Percentiles rank a stretch among this genome's conserved stretches.
Conservation (phyloP, 768 basidiomycete species). For the Sporobolomyces pararoseus region DNA sequence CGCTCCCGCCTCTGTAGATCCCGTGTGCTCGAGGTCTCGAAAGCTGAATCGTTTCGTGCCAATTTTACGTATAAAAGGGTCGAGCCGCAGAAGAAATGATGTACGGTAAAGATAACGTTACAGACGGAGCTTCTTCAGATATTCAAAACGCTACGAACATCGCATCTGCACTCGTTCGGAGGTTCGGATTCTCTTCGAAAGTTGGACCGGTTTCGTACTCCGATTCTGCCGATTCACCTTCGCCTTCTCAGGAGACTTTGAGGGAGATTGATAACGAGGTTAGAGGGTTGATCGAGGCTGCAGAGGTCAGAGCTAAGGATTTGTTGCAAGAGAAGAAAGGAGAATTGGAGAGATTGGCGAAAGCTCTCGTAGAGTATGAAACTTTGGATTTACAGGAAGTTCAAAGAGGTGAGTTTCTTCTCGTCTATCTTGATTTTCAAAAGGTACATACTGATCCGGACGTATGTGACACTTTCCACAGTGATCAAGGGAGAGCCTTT, state of each 20-base stretch:
- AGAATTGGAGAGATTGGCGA: conserved; percentile 77
- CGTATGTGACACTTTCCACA: not conserved
- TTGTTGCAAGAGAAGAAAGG: conserved; percentile 65
- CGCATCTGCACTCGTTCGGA: conserved; percentile 79
- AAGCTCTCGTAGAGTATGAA: conserved; percentile 90
- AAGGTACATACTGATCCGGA: not conserved
- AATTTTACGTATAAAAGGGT: conserved; percentile 58
- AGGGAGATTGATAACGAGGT: conserved; percentile 87
- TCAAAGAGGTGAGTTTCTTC: conserved; percentile 54
- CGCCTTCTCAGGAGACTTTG: conserved; percentile 67
- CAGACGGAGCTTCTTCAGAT: conserved; percentile 84
- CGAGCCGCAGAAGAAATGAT: conserved; percentile 79
- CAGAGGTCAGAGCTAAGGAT: conserved; percentile 63
- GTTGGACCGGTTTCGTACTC: conserved; percentile 72
- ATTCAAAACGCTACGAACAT: conserved; percentile 72
- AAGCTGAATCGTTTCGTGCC: not conserved
- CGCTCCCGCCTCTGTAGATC: too few species aligned
- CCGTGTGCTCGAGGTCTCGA: too few species aligned
- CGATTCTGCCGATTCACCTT: conserved; percentile 62
- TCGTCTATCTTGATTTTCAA: not conserved
- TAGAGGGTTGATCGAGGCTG: conserved; percentile 66
- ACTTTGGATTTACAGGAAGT: conserved; percentile 85
- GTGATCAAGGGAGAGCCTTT: conserved; percentile 34
- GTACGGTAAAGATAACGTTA: conserved; percentile 54
- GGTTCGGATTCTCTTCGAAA: conserved; percentile 54